phyloP scores from a whole-genome alignment of 176 grass and related monocot species.

The Chrysopogon serrulatus region DNA sequence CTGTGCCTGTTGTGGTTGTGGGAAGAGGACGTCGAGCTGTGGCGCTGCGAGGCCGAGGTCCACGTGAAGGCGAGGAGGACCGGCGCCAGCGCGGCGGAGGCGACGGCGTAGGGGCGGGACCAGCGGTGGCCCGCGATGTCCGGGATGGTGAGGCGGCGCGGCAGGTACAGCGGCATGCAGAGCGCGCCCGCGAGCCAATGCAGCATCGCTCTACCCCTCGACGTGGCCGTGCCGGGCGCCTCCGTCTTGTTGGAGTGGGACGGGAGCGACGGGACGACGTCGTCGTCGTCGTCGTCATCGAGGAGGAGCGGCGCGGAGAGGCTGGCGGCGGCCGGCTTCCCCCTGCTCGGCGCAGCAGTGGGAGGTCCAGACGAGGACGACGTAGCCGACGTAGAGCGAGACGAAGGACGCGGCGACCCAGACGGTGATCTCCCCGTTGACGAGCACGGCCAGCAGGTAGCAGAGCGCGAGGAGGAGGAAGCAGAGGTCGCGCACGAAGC shows the following conservation, averaged over 20 bases:
- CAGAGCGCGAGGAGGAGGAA: slow-evolving; percentile 71
- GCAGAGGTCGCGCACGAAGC: slow-evolving; percentile 79
- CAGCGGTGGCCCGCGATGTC: slow-evolving; percentile 68
- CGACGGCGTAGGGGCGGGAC: slow-evolving; percentile 37
- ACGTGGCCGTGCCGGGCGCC: not conserved
- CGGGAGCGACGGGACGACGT: not conserved
- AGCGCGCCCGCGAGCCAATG: slow-evolving; percentile 15
- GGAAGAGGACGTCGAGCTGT: not conserved
- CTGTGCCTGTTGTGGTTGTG: too few species aligned
- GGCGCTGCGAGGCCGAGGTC: slow-evolving; percentile 14
- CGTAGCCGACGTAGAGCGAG: slow-evolving; percentile 63
- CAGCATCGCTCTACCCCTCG: not conserved
- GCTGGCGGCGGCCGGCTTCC: not conserved
- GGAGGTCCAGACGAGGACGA: slow-evolving; percentile 67
- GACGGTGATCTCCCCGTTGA: slow-evolving; percentile 49
- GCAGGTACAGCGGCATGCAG: slow-evolving; percentile 72
- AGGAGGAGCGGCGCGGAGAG: slow-evolving; percentile 50
- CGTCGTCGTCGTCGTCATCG: slow-evolving; percentile 1
- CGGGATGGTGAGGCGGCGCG: slow-evolving; percentile 78
- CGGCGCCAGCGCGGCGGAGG: slow-evolving; percentile 53
- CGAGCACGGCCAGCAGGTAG: slow-evolving; percentile 51
- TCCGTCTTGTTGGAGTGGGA: slow-evolving; percentile 18
- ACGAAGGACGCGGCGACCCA: slow-evolving; percentile 72
- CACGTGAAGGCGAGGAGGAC: slow-evolving; percentile 51
- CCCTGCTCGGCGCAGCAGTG: slow-evolving; percentile 51